Evolutionary conservation across 345 rosid genomes (phyloP).

Genomic region (Acer negundo): DNA sequence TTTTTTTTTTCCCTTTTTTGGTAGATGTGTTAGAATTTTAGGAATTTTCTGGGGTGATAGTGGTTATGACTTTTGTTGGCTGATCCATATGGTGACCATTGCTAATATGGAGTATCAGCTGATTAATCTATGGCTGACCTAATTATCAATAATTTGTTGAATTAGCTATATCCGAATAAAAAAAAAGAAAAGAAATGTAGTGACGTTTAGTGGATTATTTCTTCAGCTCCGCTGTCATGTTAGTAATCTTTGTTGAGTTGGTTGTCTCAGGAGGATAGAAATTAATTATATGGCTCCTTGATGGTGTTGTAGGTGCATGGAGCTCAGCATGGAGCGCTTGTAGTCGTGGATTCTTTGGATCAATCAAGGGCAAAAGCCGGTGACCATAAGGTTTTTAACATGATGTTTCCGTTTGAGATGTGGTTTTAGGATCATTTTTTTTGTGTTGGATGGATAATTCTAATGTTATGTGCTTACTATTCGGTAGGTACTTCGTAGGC

Average conservation of each 20-base stretch:
- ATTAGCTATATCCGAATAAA: background rate
- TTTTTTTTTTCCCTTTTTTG: background rate
- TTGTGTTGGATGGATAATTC: background rate
- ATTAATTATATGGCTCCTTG: conserved; percentile 4
- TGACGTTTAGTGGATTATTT: background rate
- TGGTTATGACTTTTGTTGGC: background rate
- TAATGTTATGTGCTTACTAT: background rate
- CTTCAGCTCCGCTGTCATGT: background rate
- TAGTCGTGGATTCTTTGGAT: conserved; percentile 58
- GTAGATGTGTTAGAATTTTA: conserved; percentile 11
- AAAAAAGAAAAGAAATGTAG: background rate
- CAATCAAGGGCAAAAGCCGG: conserved; percentile 56
- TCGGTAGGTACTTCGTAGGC: conserved; percentile 67
- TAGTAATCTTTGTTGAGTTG: background rate
- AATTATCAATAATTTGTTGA: background rate
- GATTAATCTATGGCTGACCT: background rate
- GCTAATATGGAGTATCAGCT: background rate
- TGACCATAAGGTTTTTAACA: conserved; percentile 61
- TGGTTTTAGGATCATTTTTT: background rate
- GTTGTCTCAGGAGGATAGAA: background rate
- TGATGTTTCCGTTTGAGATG: background rate
- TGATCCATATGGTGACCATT: background rate
- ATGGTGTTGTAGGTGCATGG: conserved; percentile 43
- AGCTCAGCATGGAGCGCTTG: conserved; percentile 42
- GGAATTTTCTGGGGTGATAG: background rate